Evolutionary conservation across 164 flowering plant species (phyloP).

Genomic region (Warburgia ugandensis): DNA sequence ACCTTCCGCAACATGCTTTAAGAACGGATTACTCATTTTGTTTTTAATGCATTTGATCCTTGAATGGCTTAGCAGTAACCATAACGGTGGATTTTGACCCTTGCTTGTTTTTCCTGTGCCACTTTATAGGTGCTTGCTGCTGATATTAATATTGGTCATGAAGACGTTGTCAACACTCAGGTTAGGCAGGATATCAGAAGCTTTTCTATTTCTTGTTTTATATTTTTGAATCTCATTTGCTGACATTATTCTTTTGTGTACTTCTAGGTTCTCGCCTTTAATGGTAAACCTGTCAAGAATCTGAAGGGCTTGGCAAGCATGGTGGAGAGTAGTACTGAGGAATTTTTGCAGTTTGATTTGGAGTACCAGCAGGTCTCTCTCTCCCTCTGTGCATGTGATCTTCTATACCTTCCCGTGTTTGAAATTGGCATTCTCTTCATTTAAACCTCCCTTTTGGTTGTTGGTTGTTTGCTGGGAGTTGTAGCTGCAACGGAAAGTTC

Average conservation of each 20-base stretch:
- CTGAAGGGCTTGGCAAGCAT: slow-evolving; percentile 66
- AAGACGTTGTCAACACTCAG: slow-evolving; percentile 90
- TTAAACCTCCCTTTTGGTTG: too few species aligned
- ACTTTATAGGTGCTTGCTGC: slow-evolving; percentile 71
- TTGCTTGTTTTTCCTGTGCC: slow-evolving; percentile 1
- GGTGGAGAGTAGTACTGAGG: slow-evolving; percentile 77
- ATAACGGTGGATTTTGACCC: too few species aligned
- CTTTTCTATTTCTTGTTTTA: background rate
- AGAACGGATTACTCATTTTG: too few species aligned
- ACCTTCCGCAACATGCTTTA: too few species aligned
- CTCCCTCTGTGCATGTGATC: too few species aligned
- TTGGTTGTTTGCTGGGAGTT: too few species aligned
- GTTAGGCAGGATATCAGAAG: slow-evolving; percentile 18
- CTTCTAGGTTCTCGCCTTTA: slow-evolving; percentile 66
- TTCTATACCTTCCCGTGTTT: too few species aligned
- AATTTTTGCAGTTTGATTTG: slow-evolving; percentile 71
- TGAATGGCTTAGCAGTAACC: too few species aligned
- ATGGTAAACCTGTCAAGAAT: slow-evolving; percentile 77
- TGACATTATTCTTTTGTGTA: background rate
- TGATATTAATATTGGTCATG: slow-evolving; percentile 86
- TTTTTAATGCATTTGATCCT: too few species aligned
- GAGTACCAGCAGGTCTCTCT: slow-evolving; percentile 76
- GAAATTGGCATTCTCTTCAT: too few species aligned
- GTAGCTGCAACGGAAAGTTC: too few species aligned
- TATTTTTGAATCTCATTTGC: background rate